Evolutionary conservation across 106 monocot species (phyloP), one percentile per base, ranked within the genome.

Genomic region (Triglochin maritima): DNA sequence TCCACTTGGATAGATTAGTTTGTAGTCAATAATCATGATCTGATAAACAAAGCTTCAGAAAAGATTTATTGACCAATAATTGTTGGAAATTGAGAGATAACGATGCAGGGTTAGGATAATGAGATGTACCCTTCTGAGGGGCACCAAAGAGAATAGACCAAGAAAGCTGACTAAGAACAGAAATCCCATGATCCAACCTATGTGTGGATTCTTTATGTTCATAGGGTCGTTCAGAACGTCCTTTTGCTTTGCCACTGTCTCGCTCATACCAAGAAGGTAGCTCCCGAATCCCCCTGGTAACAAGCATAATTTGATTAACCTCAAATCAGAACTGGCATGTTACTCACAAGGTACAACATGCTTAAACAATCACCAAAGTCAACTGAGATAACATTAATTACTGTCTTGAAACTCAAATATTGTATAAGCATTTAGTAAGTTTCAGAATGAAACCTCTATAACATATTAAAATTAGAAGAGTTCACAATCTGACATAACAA

Each of bases 141-240:
- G 83, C 46, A 90, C 81, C 9, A 86, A 61, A 44, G 81, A 81
- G 74, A 89, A 83, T 12, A 89, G 81, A 17, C 89, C 89, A 52
- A 86, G 67, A 52, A 90, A 90, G 67, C 90, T 90, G 72, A 86
- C 90, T 4, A 81, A 51, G 55, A 90, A 86, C 3, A 90, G 76
- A 57, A 90, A 90, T 47, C 83, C 90, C 51, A 90, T 86, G 81
- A 89, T 89, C 89, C 89, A 89, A 13, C 83, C 78, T 4, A 89
- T 7, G 10, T 75, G 69, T 12, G 89, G 89, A 13, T 83, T 58
- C 78, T 89, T 89, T 41, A 85, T 77, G 66, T 89, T 77, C 48
- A 72, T 58, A 15, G 82, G 47, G 71, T 70, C 54, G 44, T 79
- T 79, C 8, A 62, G 54, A 66, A 79, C 78, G 47, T 63, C 55